Conservation (phyloP, 108 stramenopile genomes). For the Stephanodiscus minutulus region DNA sequence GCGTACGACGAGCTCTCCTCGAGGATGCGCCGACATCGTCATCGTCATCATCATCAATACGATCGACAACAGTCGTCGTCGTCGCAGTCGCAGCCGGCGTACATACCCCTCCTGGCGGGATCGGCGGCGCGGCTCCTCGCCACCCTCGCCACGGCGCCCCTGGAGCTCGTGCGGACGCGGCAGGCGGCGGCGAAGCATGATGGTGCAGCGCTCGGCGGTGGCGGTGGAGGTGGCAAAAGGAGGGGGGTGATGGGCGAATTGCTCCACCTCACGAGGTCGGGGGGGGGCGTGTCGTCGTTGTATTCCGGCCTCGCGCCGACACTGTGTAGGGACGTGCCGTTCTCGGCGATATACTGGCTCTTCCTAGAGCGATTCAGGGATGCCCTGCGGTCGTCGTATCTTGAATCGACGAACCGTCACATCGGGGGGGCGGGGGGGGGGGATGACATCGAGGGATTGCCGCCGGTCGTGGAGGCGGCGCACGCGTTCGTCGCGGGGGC, state of each 20-base stretch:
- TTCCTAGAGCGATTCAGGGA: constrained; percentile 67
- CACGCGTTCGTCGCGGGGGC: constrained; percentile 82
- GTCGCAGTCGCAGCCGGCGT: too few relatives aligned
- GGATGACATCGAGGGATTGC: constrained; percentile 9
- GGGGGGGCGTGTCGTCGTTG: constrained; percentile 67
- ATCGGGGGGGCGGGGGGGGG: constrained; percentile 9
- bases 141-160: constrained; percentile 83
- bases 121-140: constrained; percentile 77
- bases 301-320: constrained; percentile 88
- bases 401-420: not conserved
- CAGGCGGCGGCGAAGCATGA: constrained; percentile 46
- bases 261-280: constrained; percentile 43
- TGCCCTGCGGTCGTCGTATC: constrained; percentile 6
- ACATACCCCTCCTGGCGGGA: constrained; percentile 77
- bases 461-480: constrained; percentile 26
- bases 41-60: not conserved
- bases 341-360: constrained; percentile 91
- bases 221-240: not conserved
- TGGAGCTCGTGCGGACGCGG: constrained; percentile 85
- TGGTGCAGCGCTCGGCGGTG: not conserved
- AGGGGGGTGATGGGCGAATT: constrained; percentile 60
- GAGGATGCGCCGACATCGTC: not conserved
- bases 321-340: constrained; percentile 94
- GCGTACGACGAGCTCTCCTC: constrained; percentile 81
- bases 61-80: not conserved